These are phyloP conservation scores for Beverwykella pulmonaria DNA, from an alignment of 495 filamentous ascomycete species.

Conservation along the genomic window DNA sequence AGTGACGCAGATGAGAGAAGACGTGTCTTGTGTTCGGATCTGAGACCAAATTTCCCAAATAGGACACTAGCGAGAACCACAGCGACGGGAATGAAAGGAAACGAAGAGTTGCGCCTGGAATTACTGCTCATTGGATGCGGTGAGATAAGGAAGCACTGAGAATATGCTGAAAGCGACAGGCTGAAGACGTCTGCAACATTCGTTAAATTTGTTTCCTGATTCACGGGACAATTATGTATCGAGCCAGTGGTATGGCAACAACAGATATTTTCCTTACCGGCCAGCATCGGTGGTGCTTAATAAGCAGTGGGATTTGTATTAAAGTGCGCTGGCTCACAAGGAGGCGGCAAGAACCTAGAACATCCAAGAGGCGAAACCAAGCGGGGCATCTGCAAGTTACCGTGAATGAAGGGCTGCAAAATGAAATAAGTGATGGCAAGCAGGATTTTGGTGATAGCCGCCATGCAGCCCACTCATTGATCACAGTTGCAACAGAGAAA, in stretches of 20 bases:
- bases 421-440: not conserved
- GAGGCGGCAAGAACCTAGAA: slow-evolving; percentile 5
- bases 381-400: not conserved
- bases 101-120: not conserved
- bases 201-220: too few species aligned
- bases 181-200: too few species aligned
- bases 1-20: not conserved
- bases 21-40: slow-evolving; percentile 1
- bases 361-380: not conserved
- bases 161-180: too few species aligned
- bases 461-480: slow-evolving; percentile 2
- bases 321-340: not conserved
- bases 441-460: not conserved
- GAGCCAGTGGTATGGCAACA: not conserved
- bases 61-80: not conserved
- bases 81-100: not conserved
- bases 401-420: not conserved
- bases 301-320: not conserved
- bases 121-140: too few species aligned
- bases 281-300: not conserved
- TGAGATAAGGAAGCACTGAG: too few species aligned
- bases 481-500: not conserved
- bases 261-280: not conserved
- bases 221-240: too few species aligned
- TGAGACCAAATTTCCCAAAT: slow-evolving; percentile 1